phyloP scores from a whole-genome alignment of 139 green algal genomes.

The Picochlorum sp. region DNA sequence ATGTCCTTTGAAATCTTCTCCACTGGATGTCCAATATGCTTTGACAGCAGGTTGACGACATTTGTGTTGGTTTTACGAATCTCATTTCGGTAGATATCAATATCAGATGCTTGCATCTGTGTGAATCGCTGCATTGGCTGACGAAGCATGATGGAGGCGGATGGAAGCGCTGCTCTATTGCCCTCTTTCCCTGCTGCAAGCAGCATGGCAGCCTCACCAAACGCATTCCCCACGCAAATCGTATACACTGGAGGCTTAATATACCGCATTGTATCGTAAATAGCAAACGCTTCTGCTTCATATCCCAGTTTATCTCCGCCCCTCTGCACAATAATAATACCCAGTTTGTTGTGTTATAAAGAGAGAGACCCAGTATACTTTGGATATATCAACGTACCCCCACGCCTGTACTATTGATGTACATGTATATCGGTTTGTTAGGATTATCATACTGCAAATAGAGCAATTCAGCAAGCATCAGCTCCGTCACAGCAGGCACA shows the following conservation, averaged over 20 bases:
- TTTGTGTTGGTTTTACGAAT: conserved; percentile 78
- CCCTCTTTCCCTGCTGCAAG: conserved; percentile 81
- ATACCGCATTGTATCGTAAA: conserved; percentile 95
- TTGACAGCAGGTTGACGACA: conserved; percentile 68
- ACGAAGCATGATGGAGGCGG: conserved; percentile 92
- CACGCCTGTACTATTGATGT: conserved; percentile 98
- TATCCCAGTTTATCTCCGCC: conserved; percentile 90
- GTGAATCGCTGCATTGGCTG: conserved; percentile 85
- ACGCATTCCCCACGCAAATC: conserved; percentile 87
- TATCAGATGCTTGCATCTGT: conserved; percentile 88
- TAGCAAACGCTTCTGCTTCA: conserved; percentile 94
- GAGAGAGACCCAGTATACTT: too few species aligned
- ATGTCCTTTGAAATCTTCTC: conserved; percentile 84
- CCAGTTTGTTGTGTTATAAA: too few species aligned
- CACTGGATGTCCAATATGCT: conserved; percentile 66
- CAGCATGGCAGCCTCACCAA: conserved; percentile 93
- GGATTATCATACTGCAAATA: conserved; percentile 68
- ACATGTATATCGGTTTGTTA: conserved; percentile 86
- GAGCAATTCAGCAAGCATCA: conserved; percentile 82
- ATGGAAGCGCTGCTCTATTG: conserved; percentile 85
- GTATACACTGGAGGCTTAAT: conserved; percentile 86
- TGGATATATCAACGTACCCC: conserved; percentile 33
- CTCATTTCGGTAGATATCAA: conserved; percentile 95
- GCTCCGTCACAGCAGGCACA: conserved; percentile 80
- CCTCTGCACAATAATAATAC: conserved; percentile 56